These are phyloP conservation scores for Blastosporella zonata DNA, from an alignment of 1,284 basidiomycete species.

Conservation along the genomic window DNA sequence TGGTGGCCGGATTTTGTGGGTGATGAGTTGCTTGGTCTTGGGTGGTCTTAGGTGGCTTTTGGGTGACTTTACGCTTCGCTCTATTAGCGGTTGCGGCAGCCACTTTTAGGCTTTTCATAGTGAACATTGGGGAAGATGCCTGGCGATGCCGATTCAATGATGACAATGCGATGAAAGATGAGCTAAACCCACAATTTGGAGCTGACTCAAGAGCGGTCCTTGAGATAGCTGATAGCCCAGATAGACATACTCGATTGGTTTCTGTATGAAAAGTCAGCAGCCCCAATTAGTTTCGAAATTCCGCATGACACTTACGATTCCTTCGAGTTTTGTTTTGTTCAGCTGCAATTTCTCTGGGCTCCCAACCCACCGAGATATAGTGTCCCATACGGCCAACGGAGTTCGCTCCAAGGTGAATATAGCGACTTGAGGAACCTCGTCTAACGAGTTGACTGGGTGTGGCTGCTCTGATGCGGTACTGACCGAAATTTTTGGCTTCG, in stretches of 20 bases:
- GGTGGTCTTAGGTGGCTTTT: slow-evolving; percentile 12
- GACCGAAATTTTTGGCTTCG: slow-evolving; percentile 5
- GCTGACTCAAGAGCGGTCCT: slow-evolving; percentile 52
- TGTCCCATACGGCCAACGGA: slow-evolving; percentile 48
- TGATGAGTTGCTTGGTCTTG: neutral
- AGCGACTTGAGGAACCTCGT: slow-evolving; percentile 33
- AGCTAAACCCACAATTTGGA: slow-evolving; percentile 47
- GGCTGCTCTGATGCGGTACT: slow-evolving; percentile 15
- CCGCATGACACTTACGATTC: slow-evolving; percentile 33
- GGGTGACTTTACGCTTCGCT: slow-evolving; percentile 25
- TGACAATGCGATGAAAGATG: neutral
- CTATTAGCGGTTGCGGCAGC: slow-evolving; percentile 23
- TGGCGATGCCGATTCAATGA: slow-evolving; percentile 20
- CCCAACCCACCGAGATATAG: slow-evolving; percentile 56
- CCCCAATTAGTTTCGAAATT: neutral
- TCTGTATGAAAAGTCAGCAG: slow-evolving; percentile 22
- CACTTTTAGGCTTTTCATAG: slow-evolving; percentile 52
- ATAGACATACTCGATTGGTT: slow-evolving; percentile 43
- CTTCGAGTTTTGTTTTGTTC: slow-evolving; percentile 37
- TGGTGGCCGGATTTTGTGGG: neutral
- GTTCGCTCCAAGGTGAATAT: slow-evolving; percentile 47
- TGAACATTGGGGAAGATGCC: slow-evolving; percentile 46
- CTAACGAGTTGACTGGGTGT: neutral
- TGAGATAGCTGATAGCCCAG: slow-evolving; percentile 55
- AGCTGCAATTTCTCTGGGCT: slow-evolving; percentile 44